Conservation (phyloP, 108 stramenopile genomes). For the Schizochytrium sp. region DNA sequence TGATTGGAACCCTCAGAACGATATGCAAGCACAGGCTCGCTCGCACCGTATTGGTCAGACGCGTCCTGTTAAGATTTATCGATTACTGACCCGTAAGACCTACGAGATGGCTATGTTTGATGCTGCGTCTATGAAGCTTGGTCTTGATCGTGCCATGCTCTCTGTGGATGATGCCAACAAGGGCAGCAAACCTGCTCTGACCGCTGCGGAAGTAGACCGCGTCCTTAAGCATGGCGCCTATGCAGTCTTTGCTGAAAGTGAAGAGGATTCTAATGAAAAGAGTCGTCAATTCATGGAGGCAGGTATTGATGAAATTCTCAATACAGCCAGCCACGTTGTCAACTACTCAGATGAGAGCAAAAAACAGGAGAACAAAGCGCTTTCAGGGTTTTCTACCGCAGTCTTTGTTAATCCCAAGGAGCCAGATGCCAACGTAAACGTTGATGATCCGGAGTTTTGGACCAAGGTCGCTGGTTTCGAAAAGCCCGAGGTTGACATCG, state of each 20-base stretch:
- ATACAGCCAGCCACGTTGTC: constrained; percentile 36
- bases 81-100: constrained; percentile 90
- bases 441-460: constrained; percentile 64
- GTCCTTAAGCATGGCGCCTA: constrained; percentile 62
- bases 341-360: not conserved
- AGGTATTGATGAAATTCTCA: constrained; percentile 58
- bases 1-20: constrained; percentile 97
- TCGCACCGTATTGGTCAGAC: constrained; percentile 93
- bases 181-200: not conserved
- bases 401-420: constrained; percentile 41
- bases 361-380: not conserved
- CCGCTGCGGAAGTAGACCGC: constrained; percentile 65
- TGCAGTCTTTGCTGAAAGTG: constrained; percentile 54
- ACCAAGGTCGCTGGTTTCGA: constrained; percentile 61
- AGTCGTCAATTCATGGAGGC: constrained; percentile 47
- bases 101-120: constrained; percentile 99
- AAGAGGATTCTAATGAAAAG: constrained; percentile 66
- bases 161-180: constrained; percentile 66
- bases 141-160: constrained; percentile 98
- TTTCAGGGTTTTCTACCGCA: constrained; percentile 24
- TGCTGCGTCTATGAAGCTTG: constrained; percentile 94
- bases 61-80: constrained; percentile 92
- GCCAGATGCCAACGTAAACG: constrained; percentile 6
- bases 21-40: constrained; percentile 92
- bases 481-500: constrained; percentile 7